Base-by-base conservation (phyloP, 2,329 filamentous ascomycete species). In the Curvularia sp. region DNA sequence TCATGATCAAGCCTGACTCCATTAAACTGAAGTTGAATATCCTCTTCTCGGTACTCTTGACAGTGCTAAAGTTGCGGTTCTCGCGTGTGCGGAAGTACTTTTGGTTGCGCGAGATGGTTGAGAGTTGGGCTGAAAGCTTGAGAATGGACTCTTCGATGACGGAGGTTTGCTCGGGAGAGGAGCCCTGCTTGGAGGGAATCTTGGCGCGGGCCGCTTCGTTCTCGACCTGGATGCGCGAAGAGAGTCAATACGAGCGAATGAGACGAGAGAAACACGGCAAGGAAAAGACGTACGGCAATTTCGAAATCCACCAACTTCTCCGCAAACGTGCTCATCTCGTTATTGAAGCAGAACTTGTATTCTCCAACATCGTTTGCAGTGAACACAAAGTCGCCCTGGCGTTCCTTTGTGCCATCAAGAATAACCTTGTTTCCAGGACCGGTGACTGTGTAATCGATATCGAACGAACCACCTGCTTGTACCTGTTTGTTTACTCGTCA, bases 61-160 rank as follows among this genome's bases (percentile, higher is more conserved):
- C 95, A 9, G 95, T 99, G 81, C 92, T 96, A 81, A 99, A 98
- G 81, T 99, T 99, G 62, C 95, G 87, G 85, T 99, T 99, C 84
- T 99, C 95, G 67, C 95, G 89, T 2, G 95, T 99, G 63, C 96
- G 91, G 88, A 99, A 99, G 83, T 99, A 99, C 79, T 99, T 99
- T 76, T 99, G 95, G 82, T 97, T 97, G 73, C 95, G 87, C 41
- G 91, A 93, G 75, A 99, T 95, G 62, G 93, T 97, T 13, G 93
- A 97, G 49, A 99, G 82, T 75, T 96, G 92, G 64, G 92, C 89
- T 12, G 93, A 97, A 60, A 99, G 85, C 82, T 97, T 97, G 83
- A 95, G 92, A 71, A 98, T 90, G 39, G 92, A 94, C 81, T 99
- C 94, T 78, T 98, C 94, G 48, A 99, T 85, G 7, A 87, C 86